A percentile compares a stretch with the other conserved stretches of the same genome.
phyloP scores from a whole-genome alignment of 2,329 filamentous ascomycete genomes.

The Blastomyces emzantsi region DNA sequence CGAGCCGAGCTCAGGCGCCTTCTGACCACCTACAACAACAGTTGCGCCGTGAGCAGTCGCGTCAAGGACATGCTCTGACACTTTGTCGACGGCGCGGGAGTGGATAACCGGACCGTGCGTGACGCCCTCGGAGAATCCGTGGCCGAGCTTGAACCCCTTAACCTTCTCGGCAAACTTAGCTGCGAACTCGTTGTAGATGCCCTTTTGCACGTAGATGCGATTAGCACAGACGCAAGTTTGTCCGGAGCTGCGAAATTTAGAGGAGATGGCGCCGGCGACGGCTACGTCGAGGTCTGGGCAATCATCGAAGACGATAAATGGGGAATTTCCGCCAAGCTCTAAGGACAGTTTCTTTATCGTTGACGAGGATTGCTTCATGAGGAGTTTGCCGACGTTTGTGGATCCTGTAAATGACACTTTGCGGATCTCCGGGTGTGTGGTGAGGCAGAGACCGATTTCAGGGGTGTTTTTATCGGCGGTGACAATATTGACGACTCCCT shows the following conservation, averaged over 20 bases:
- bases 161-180: slow-evolving; percentile 48
- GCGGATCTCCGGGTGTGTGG: slow-evolving; percentile 64
- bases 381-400: slow-evolving; percentile 57
- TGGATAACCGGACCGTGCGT: slow-evolving; percentile 55
- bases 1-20: slow-evolving; percentile 60
- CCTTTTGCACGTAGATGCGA: slow-evolving; percentile 45
- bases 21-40: slow-evolving; percentile 65
- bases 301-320: slow-evolving; percentile 95
- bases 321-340: slow-evolving; percentile 89
- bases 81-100: slow-evolving; percentile 69
- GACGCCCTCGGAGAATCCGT: slow-evolving; percentile 38
- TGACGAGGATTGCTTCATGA: slow-evolving; percentile 81
- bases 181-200: slow-evolving; percentile 47
- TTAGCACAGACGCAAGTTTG: slow-evolving; percentile 89
- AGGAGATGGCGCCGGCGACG: slow-evolving; percentile 70
- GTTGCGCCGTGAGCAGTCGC: slow-evolving; percentile 68
- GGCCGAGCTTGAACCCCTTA: slow-evolving; percentile 40
- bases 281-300: slow-evolving; percentile 72
- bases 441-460: slow-evolving; percentile 67
- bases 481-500: slow-evolving; percentile 83
- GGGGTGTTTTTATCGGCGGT: slow-evolving; percentile 71
- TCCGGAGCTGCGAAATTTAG: slow-evolving; percentile 88
- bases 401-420: slow-evolving; percentile 92
- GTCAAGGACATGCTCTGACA: slow-evolving; percentile 69
- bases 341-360: slow-evolving; percentile 83